Conservation (phyloP, 1,284 basidiomycete species). For the Cutaneotrichosporon cavernicola region DNA sequence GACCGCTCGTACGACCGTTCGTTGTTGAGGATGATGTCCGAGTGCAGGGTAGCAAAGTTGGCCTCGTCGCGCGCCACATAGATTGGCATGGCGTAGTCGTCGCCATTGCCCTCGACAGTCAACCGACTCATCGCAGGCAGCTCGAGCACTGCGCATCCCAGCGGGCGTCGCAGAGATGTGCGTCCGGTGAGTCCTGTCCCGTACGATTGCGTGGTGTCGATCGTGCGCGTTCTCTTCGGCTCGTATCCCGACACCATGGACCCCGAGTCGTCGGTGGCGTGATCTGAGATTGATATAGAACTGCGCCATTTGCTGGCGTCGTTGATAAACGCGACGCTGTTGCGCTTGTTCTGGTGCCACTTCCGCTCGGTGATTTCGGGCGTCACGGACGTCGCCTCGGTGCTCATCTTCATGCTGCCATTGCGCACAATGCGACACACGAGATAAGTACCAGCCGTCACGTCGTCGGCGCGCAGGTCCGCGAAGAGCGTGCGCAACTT, state of each 20-base stretch:
- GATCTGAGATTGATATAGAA: constrained; percentile 33
- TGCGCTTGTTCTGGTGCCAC: constrained; percentile 14
- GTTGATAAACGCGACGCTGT: constrained; percentile 20
- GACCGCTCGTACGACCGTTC: constrained; percentile 81
- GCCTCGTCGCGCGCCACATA: constrained; percentile 80
- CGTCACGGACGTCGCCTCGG: constrained; percentile 56
- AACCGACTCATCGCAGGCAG: constrained; percentile 69
- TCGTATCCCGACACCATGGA: constrained; percentile 47
- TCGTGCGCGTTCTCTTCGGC: constrained; percentile 32
- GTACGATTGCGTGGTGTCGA: constrained; percentile 29
- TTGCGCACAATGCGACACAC: constrained; percentile 89
- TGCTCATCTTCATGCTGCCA: constrained; percentile 75
- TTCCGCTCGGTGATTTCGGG: constrained; percentile 3
- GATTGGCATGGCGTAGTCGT: constrained; percentile 82
- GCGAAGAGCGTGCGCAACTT: constrained; percentile 82
- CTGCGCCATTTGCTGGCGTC: constrained; percentile 23
- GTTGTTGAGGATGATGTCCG: constrained; percentile 84
- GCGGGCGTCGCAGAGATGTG: constrained; percentile 71
- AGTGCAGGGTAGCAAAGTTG: constrained; percentile 87
- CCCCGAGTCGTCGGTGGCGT: constrained; percentile 46
- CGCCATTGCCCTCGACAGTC: constrained; percentile 55
- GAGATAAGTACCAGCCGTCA: constrained; percentile 77
- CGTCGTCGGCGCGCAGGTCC: constrained; percentile 80
- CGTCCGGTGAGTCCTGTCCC: constrained; percentile 25
- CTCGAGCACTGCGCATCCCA: constrained; percentile 90